Evolutionary conservation across 306 rosid genomes (phyloP), one percentile per base, ranked within the genome.

Genomic region (Arachis stenosperma): DNA sequence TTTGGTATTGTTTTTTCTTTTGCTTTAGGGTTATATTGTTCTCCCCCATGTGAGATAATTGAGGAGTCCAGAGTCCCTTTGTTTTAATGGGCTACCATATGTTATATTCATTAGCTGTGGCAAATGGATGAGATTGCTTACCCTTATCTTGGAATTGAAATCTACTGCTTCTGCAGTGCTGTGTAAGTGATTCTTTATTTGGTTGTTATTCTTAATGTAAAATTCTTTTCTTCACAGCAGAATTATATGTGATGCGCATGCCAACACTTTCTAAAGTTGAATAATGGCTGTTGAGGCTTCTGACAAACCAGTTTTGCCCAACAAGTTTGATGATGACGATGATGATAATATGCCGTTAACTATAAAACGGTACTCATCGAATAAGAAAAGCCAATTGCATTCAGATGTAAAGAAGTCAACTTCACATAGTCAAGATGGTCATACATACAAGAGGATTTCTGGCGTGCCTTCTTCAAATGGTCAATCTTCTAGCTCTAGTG

Each of bases 221-320:
- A 53, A 41, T 60, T 69, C 8, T 39, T 65, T 66, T 51, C 42
- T 48, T n/a, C 8, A 33, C 37, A 3, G 29, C 80, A 73, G 84
- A 76, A 50, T 58, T 76, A 61, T 17, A 42, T 57, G 77, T 83
- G 76, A 83, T 79, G 69, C 63, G 56, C 73, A 60, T 79, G 80
- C 74, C 22, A 13, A 39, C 47, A 76, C 43, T 57, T 50, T 69
- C 57, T 10, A 50, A 47, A 41, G 65, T 69, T 77, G 81, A 54
- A 81, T 77, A 43, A 84, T 84, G 85, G 87, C 87, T 77, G 78
- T 80, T 36, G 87, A 84, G 75, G 67, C 82, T 80, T 73, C 84
- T n/a, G 70, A 17, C 69, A 81, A 77, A 80, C 70, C 77, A 11
- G 77, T 53, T 56, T 3, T 81, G 58, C 74, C 78, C 0, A 30